phyloP scores from a whole-genome alignment of 169 alveolate genomes.

The Plasmodium fragile region DNA sequence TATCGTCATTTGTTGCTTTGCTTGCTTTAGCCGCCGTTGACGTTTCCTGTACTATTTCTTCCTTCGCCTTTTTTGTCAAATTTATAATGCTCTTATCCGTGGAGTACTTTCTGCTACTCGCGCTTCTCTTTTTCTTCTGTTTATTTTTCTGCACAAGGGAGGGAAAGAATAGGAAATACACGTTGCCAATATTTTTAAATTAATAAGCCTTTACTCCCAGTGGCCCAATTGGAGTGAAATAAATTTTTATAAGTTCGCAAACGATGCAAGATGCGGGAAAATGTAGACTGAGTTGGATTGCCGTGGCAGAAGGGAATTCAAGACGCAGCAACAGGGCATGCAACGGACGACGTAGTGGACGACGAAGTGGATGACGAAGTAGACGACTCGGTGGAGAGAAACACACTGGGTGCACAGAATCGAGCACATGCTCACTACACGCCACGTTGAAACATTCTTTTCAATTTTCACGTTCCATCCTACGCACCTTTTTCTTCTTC shows the following conservation, averaged over 20 bases:
- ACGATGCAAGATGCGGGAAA: background rate
- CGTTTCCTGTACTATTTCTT: slow-evolving; percentile 1
- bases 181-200: background rate
- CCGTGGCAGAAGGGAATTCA: background rate
- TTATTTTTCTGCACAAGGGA: slow-evolving; percentile 33
- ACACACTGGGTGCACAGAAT: background rate
- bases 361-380: background rate
- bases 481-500: slow-evolving; percentile 39
- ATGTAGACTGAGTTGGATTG: background rate
- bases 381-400: background rate
- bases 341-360: background rate
- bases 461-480: background rate
- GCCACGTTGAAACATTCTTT: background rate
- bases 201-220: background rate
- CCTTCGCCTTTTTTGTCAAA: slow-evolving; percentile 8
- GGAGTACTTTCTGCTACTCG: slow-evolving; percentile 22
- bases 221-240: background rate
- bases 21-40: background rate
- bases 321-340: background rate
- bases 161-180: background rate
- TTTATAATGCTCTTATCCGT: slow-evolving; percentile 19
- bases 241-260: background rate
- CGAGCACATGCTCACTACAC: background rate
- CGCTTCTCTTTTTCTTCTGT: slow-evolving; percentile 24
- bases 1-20: slow-evolving; percentile 4